These are phyloP conservation scores for Haberlea rhodopensis DNA, from an alignment of 257 asterid species.

Conservation along the genomic window DNA sequence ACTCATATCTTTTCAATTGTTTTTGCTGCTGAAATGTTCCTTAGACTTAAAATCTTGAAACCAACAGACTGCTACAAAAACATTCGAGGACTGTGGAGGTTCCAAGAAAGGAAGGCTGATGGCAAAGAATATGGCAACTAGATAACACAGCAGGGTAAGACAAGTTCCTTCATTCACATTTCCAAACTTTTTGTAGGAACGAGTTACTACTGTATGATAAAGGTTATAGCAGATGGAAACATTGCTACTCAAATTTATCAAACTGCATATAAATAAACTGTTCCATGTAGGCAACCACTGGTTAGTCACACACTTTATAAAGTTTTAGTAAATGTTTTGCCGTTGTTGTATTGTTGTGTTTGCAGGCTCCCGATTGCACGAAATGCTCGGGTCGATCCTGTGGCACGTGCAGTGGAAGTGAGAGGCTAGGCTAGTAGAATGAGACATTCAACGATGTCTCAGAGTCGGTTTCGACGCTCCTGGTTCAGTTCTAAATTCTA, in stretches of 20 bases:
- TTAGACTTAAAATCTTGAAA: constrained; percentile 24
- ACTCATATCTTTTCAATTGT: background rate
- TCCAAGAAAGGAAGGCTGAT: constrained; percentile 50
- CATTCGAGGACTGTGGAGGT: constrained; percentile 73
- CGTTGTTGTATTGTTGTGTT: no score
- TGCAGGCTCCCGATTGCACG: no score
- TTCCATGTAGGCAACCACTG: background rate
- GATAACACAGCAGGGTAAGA: constrained; percentile 61
- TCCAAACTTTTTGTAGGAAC: background rate
- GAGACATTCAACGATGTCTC: no score
- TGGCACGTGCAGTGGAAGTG: no score
- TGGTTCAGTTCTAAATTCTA: no score
- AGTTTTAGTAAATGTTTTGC: no score
- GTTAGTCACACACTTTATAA: background rate
- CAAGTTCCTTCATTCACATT: background rate
- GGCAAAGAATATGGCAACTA: constrained; percentile 48
- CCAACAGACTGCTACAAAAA: constrained; percentile 48
- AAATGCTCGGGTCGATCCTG: no score
- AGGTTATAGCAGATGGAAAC: background rate
- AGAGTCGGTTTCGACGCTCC: no score
- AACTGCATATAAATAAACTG: background rate
- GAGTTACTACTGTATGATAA: background rate
- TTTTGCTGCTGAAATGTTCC: background rate
- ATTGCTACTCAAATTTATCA: background rate
- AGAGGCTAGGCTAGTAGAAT: no score